Percentiles rank a stretch among this genome's conserved stretches.
Evolutionary conservation across 2,329 filamentous ascomycete species (phyloP).

Genomic region (Exophiala aquamarina): DNA sequence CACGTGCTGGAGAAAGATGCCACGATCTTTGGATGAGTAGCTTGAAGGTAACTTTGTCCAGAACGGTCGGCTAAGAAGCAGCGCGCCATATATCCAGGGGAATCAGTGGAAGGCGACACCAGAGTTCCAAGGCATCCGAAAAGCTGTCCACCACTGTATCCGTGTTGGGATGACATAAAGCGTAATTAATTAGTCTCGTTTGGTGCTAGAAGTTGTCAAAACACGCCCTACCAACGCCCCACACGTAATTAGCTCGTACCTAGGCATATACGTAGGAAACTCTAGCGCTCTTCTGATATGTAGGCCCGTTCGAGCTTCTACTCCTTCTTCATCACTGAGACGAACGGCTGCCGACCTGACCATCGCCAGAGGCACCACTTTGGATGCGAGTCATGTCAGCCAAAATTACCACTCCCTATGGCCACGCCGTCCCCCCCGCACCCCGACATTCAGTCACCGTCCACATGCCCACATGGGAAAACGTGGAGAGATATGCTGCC

Average conservation of each 20-base stretch:
- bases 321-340: background rate
- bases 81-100: background rate
- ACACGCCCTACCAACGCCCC: background rate
- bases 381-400: constrained; percentile 5
- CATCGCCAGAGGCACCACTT: background rate
- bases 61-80: background rate
- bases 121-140: background rate
- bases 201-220: background rate
- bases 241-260: background rate
- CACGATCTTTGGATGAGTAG: background rate
- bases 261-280: background rate
- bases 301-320: background rate
- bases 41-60: background rate
- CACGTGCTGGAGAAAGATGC: background rate
- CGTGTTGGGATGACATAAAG: background rate
- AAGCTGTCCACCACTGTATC: background rate
- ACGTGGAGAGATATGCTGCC: background rate
- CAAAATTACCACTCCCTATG: constrained; percentile 6
- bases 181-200: too few relatives aligned
- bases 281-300: background rate
- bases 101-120: background rate
- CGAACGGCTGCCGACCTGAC: background rate
- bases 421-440: constrained; percentile 7
- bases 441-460: constrained; percentile 7
- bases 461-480: constrained; percentile 7